Evolutionary conservation across 176 grass and related monocot species (phyloP), one percentile per base, ranked within the genome.

Genomic region (Saccharum spontaneum): DNA sequence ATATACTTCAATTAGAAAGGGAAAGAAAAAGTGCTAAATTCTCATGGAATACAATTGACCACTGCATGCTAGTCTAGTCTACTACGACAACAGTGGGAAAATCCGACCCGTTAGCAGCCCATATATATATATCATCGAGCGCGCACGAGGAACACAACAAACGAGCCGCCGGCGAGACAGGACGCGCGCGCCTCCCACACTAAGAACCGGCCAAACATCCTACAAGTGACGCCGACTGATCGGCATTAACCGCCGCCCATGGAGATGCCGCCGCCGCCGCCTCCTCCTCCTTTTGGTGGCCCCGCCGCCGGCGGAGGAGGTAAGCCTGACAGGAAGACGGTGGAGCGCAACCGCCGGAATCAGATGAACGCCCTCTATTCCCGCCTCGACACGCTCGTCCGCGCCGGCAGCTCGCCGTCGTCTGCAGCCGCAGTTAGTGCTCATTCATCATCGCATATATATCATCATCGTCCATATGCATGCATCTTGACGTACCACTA

Each of bases 341-440:
- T 91, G 60, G 94, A 97, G 89, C 90, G 87, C 67, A 88, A 91
- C 76, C 87, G 94, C 50, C 88, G 94, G 18, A 83, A 83, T 60
- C 81, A 93, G 30, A 97, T 97, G 94, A 97, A 97, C 71, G 43
- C 16, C 9, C 84, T 97, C 31, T 97, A 89, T 81, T 77, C 66
- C 63, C 79, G 73, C 77, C 94, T 97, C 55, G 91, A 93, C 76
- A 18, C 52, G 49, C 91, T 97, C 28, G 82, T 97, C 71, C 48
- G 44, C 71, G 38, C 68, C 84, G 88, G 57, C 89, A 74, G 5
- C 67, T 16, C 68, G 16, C 22, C 82, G 49, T 37, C 79, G 57
- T 44, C 76, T 62, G 76, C 76, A 43, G n/a, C 71, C 45, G 10
- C 69, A 36, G 88, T 90, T 46, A 10, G 87, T 75, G 55, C 26